These are phyloP conservation scores for Globisporangium okanoganense DNA, from an alignment of 352 stramenopile genomes.

Conservation along the genomic window DNA sequence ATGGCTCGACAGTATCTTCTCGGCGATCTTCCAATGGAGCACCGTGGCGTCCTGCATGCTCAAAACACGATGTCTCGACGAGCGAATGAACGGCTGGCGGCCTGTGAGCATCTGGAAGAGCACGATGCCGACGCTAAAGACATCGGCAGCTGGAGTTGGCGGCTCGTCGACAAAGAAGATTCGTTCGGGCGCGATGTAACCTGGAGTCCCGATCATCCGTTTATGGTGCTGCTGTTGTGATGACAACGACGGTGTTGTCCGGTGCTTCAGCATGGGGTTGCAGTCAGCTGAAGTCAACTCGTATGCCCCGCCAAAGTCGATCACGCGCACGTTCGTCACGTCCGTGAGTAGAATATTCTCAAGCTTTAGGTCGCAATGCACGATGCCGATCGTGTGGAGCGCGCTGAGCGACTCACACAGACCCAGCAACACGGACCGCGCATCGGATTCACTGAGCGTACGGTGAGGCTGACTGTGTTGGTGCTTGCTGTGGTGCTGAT, in stretches of 20 bases:
- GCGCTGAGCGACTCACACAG: slow-evolving; percentile 86
- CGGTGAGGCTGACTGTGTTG: slow-evolving; percentile 1
- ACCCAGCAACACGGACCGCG: slow-evolving; percentile 29
- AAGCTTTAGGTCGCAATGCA: slow-evolving; percentile 98
- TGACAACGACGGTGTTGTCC: neutral
- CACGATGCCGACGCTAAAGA: slow-evolving; percentile 61
- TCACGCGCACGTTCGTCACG: slow-evolving; percentile 30
- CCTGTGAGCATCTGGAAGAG: slow-evolving; percentile 59
- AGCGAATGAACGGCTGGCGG: slow-evolving; percentile 42
- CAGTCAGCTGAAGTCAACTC: slow-evolving; percentile 19
- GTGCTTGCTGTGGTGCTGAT: neutral
- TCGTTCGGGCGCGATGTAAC: slow-evolving; percentile 59
- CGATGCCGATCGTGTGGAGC: slow-evolving; percentile 87
- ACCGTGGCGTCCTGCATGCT: slow-evolving; percentile 36
- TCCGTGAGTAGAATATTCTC: slow-evolving; percentile 90
- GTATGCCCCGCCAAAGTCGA: slow-evolving; percentile 63
- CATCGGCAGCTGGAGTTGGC: slow-evolving; percentile 36
- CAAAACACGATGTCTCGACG: slow-evolving; percentile 21
- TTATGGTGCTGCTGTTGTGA: neutral
- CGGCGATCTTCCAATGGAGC: slow-evolving; percentile 40
- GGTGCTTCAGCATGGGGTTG: neutral
- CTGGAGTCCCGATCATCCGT: slow-evolving; percentile 45
- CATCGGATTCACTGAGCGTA: slow-evolving; percentile 29
- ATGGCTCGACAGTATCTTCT: slow-evolving; percentile 22
- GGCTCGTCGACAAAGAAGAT: slow-evolving; percentile 29